Evolutionary conservation across 2,329 filamentous ascomycete species (phyloP).

Genomic region (Mycocentrospora acerina): DNA sequence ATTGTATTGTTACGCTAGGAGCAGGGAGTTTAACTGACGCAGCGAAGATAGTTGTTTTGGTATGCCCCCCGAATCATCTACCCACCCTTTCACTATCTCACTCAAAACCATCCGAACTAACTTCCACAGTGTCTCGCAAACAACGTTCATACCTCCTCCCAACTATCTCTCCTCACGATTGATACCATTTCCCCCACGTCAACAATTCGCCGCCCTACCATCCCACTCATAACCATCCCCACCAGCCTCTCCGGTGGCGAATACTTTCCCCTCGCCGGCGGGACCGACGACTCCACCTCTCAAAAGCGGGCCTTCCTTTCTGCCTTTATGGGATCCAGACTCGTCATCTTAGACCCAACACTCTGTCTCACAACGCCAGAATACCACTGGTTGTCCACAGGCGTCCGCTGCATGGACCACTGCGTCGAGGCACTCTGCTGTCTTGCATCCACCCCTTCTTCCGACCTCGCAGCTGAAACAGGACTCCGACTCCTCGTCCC

Average conservation of each 20-base stretch:
- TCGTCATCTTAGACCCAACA: slow-evolving; percentile 60
- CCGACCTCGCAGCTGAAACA: too few relatives aligned
- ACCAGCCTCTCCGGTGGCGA: slow-evolving; percentile 48
- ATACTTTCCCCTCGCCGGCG: slow-evolving; percentile 44
- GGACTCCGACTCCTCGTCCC: too few relatives aligned
- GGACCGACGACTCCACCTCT: slow-evolving; percentile 36
- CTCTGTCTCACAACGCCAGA: slow-evolving; percentile 55
- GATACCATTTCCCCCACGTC: slow-evolving; percentile 3
- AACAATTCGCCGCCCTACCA: slow-evolving; percentile 13
- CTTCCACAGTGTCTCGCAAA: slow-evolving; percentile 51
- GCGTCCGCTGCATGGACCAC: too few relatives aligned
- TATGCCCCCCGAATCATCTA: not conserved
- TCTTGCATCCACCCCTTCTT: too few relatives aligned
- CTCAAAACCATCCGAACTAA: not conserved
- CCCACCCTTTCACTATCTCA: too few relatives aligned
- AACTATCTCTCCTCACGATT: slow-evolving; percentile 8
- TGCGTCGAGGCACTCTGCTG: too few relatives aligned
- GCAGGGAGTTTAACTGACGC: slow-evolving; percentile 59
- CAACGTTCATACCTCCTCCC: slow-evolving; percentile 19
- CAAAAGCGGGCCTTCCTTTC: slow-evolving; percentile 24
- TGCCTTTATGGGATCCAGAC: slow-evolving; percentile 45
- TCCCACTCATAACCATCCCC: slow-evolving; percentile 45
- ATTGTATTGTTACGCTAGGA: slow-evolving; percentile 58
- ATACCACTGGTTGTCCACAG: slow-evolving; percentile 59
- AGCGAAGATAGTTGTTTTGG: slow-evolving; percentile 55